Evolutionary conservation across 495 filamentous ascomycete genomes (phyloP).

Genomic region (Hypoxylon crocopeplum): DNA sequence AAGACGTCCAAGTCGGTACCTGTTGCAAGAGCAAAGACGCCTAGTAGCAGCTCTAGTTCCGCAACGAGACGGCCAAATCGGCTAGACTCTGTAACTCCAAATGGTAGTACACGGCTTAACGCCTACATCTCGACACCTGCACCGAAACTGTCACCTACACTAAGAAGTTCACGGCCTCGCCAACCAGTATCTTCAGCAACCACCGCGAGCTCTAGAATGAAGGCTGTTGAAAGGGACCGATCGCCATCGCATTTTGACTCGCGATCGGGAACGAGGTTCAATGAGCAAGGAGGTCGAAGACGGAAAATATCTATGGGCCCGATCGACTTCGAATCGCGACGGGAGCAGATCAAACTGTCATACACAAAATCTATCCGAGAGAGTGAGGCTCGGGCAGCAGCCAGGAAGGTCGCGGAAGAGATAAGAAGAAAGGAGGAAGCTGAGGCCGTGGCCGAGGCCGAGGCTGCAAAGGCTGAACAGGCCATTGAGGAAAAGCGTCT

Average conservation of each 20-base stretch:
- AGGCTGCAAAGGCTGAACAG: constrained; percentile 25
- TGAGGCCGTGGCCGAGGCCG: constrained; percentile 40
- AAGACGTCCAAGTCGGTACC: constrained; percentile 49
- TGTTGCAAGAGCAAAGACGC: constrained; percentile 46
- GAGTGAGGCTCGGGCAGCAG: constrained; percentile 64
- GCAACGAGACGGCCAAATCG: constrained; percentile 34
- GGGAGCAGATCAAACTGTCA: constrained; percentile 78
- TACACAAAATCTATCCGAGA: constrained; percentile 79
- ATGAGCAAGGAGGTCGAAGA: constrained; percentile 46
- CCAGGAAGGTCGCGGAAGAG: constrained; percentile 50
- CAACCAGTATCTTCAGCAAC: constrained; percentile 79
- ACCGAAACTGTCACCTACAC: constrained; percentile 66
- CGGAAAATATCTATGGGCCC: constrained; percentile 64
- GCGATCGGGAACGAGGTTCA: constrained; percentile 44
- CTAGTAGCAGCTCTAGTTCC: constrained; percentile 43
- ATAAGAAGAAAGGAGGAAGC: constrained; percentile 51
- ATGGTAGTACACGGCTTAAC: constrained; percentile 54
- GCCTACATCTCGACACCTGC: constrained; percentile 58
- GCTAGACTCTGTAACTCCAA: constrained; percentile 37
- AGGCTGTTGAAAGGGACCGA: constrained; percentile 49
- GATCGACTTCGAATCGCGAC: constrained; percentile 79
- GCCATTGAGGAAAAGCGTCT: constrained; percentile 11
- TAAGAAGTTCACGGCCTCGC: constrained; percentile 82
- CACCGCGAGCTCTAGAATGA: constrained; percentile 69
- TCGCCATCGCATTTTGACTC: constrained; percentile 47